A percentile compares a stretch with the other conserved stretches of the same genome.
Conservation (phyloP, 768 basidiomycete species). For the Lentinula raphanica region DNA sequence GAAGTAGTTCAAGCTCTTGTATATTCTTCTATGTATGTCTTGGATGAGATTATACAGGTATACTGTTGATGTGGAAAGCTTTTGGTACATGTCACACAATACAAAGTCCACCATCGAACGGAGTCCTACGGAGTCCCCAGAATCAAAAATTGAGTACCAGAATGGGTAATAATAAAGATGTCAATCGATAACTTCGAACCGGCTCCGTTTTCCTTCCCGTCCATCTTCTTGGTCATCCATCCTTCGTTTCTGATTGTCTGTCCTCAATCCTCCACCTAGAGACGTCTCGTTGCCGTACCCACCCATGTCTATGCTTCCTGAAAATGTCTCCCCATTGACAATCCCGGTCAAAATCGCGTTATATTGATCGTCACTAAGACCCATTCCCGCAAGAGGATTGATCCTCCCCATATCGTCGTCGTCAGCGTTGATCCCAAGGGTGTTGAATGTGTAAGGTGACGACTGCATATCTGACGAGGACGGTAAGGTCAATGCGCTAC, state of each 20-base stretch:
- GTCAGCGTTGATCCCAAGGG: conserved; percentile 16
- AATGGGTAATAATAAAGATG: not conserved
- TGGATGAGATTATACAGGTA: no score
- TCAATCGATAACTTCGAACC: conserved; percentile 60
- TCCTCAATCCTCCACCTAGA: conserved; percentile 13
- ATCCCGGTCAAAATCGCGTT: conserved; percentile 70
- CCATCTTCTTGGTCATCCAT: conserved; percentile 34
- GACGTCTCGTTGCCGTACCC: conserved; percentile 11
- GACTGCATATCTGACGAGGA: not conserved
- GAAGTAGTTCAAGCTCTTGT: no score
- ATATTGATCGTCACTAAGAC: conserved; percentile 87
- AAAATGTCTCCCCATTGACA: conserved; percentile 58
- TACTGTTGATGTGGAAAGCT: no score
- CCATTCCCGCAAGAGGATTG: conserved; percentile 85
- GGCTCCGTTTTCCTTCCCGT: conserved; percentile 49
- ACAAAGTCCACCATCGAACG: not conserved
- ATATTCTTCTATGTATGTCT: no score
- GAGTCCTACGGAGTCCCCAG: not conserved
- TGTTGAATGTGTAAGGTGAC: conserved; percentile 13
- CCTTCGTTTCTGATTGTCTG: conserved; percentile 17
- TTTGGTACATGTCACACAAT: not conserved
- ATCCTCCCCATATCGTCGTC: conserved; percentile 53
- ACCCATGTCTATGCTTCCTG: conserved; percentile 31
- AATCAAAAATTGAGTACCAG: not conserved
- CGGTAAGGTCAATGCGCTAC: not conserved